A percentile compares a stretch with the other conserved stretches of the same genome.
phyloP scores from a whole-genome alignment of 1,284 basidiomycete genomes.

The Ustilago loliicola region DNA sequence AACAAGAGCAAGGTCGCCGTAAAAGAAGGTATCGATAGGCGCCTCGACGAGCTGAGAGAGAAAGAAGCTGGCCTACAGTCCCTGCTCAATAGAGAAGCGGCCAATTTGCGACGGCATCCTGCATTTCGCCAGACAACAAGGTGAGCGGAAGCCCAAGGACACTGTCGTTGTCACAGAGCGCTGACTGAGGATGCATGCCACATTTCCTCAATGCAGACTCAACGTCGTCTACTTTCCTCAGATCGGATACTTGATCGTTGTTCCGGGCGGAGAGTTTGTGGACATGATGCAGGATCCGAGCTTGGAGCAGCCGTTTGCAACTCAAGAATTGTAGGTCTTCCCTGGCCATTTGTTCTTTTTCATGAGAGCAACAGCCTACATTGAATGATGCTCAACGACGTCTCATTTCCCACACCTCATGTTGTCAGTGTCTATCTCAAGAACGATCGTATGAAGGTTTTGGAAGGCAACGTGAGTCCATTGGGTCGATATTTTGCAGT shows the following conservation, averaged over 20 bases:
- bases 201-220: slow-evolving; percentile 12
- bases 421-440: slow-evolving; percentile 44
- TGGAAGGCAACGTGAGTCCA: slow-evolving; percentile 33
- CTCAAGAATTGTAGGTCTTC: slow-evolving; percentile 28
- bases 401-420: not conserved
- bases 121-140: slow-evolving; percentile 21
- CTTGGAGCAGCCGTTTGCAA: slow-evolving; percentile 36
- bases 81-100: slow-evolving; percentile 27
- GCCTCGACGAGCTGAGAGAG: slow-evolving; percentile 39
- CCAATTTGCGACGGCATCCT: slow-evolving; percentile 23
- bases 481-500: not conserved
- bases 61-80: slow-evolving; percentile 14
- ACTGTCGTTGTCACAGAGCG: not conserved
- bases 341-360: no score
- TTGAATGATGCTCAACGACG: not conserved
- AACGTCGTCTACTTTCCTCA: slow-evolving; percentile 52
- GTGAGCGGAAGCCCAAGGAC: slow-evolving; percentile 15
- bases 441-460: slow-evolving; percentile 32
- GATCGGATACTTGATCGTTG: slow-evolving; percentile 51
- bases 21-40: slow-evolving; percentile 30
- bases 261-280: slow-evolving; percentile 29
- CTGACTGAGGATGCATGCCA: not conserved
- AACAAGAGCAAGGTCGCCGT: slow-evolving; percentile 24
- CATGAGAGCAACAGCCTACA: no score
- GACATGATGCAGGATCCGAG: slow-evolving; percentile 26